phyloP scores from a whole-genome alignment of 108 stramenopile species.

The Nitzschia sp. region DNA sequence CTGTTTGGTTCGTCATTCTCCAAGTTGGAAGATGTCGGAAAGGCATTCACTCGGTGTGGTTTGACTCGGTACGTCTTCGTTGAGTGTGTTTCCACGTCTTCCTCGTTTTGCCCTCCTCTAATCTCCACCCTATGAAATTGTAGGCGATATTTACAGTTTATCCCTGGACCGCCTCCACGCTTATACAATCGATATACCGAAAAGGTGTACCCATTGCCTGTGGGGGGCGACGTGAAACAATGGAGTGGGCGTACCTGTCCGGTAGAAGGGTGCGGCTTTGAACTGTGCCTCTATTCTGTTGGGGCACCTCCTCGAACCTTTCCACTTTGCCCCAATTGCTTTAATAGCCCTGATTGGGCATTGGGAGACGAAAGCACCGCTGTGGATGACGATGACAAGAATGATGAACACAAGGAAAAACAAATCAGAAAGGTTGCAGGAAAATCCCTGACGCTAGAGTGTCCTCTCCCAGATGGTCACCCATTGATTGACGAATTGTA shows the following conservation, averaged over 20 bases:
- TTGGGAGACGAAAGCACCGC: slow-evolving; percentile 40
- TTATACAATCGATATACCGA: slow-evolving; percentile 86
- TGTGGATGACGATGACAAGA: slow-evolving; percentile 50
- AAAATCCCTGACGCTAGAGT: slow-evolving; percentile 68
- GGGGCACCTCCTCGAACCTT: slow-evolving; percentile 81
- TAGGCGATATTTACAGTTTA: slow-evolving; percentile 59
- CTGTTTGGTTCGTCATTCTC: slow-evolving; percentile 84
- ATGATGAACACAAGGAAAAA: slow-evolving; percentile 65
- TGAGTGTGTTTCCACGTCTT: neutral
- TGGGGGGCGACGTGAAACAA: slow-evolving; percentile 79
- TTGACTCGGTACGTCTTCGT: slow-evolving; percentile 34
- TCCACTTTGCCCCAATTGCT: slow-evolving; percentile 85
- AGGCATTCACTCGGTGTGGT: slow-evolving; percentile 86
- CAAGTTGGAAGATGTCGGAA: slow-evolving; percentile 87
- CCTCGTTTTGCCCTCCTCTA: neutral
- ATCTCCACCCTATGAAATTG: neutral
- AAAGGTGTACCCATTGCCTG: slow-evolving; percentile 76
- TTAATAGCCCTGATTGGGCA: slow-evolving; percentile 81
- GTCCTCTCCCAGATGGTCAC: slow-evolving; percentile 80
- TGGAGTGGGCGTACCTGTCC: slow-evolving; percentile 74
- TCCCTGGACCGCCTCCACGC: slow-evolving; percentile 60
- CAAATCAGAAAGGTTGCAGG: slow-evolving; percentile 68
- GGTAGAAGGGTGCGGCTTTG: slow-evolving; percentile 79
- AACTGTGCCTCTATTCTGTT: slow-evolving; percentile 79
- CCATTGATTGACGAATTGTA: slow-evolving; percentile 81